Conservation (phyloP, 2,329 filamentous ascomycete genomes). For the Phoma sp. region DNA sequence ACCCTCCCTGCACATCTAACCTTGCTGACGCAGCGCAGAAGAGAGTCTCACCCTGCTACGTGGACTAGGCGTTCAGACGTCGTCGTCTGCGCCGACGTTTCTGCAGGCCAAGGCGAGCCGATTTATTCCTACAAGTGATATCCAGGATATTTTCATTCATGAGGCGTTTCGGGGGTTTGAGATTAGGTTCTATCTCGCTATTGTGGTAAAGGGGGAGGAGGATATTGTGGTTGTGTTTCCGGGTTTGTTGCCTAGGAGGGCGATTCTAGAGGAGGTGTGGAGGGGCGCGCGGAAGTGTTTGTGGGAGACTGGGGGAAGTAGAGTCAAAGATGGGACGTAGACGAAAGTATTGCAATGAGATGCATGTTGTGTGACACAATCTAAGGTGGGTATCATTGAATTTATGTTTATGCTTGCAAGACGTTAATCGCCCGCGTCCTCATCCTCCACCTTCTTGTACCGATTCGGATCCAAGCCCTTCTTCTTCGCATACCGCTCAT, state of each 20-base stretch:
- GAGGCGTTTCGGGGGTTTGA: constrained; percentile 94
- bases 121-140: constrained; percentile 89
- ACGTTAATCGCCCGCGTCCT: constrained; percentile 42
- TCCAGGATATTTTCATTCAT: constrained; percentile 92
- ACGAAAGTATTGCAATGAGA: not conserved
- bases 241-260: constrained; percentile 74
- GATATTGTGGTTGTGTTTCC: constrained; percentile 97
- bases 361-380: not conserved
- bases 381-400: not conserved
- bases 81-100: constrained; percentile 72
- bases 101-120: constrained; percentile 68
- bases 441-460: constrained; percentile 22
- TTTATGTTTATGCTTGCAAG: not conserved
- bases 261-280: constrained; percentile 88
- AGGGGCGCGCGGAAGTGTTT: constrained; percentile 82
- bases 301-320: constrained; percentile 64
- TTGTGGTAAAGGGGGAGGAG: constrained; percentile 88
- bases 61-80: constrained; percentile 89
- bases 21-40: constrained; percentile 54
- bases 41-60: constrained; percentile 90
- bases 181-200: constrained; percentile 85
- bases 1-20: not conserved
- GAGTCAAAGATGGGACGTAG: not conserved
- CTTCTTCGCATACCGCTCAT: constrained; percentile 63
- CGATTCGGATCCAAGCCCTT: constrained; percentile 53